Conservation (phyloP, 495 filamentous ascomycete genomes). For the Podospora anserina region DNA sequence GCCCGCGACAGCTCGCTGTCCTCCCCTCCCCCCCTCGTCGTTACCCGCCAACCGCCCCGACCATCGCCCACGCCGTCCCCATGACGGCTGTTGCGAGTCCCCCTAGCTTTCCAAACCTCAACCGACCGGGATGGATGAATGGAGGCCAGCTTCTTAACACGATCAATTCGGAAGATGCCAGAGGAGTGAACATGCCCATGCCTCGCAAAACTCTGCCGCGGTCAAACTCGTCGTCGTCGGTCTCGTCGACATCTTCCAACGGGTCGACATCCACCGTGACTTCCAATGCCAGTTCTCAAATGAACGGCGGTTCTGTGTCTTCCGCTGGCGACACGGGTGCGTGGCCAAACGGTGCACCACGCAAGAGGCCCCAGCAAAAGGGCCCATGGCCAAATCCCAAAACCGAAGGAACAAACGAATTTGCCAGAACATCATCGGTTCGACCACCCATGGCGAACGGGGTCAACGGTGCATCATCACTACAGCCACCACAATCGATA, state of each 20-base stretch:
- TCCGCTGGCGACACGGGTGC: slow-evolving; percentile 42
- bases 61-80: slow-evolving; percentile 29
- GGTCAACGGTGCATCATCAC: slow-evolving; percentile 60
- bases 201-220: slow-evolving; percentile 80
- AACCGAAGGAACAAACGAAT: slow-evolving; percentile 42
- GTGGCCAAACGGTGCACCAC: slow-evolving; percentile 52
- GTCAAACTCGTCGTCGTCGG: slow-evolving; percentile 83
- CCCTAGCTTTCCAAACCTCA: slow-evolving; percentile 74
- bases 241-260: slow-evolving; percentile 64
- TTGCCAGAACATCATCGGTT: slow-evolving; percentile 40
- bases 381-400: slow-evolving; percentile 66
- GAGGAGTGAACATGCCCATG: slow-evolving; percentile 72
- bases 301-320: slow-evolving; percentile 27
- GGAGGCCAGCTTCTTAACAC: slow-evolving; percentile 71
- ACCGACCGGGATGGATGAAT: slow-evolving; percentile 67
- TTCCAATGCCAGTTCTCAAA: slow-evolving; percentile 30
- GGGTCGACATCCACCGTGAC: slow-evolving; percentile 59
- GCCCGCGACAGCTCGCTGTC: slow-evolving; percentile 21
- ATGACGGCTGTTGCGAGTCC: slow-evolving; percentile 99
- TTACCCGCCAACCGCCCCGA: neutral
- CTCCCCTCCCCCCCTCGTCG: slow-evolving; percentile 26
- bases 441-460: slow-evolving; percentile 51
- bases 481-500: slow-evolving; percentile 66
- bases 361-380: slow-evolving; percentile 63
- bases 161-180: slow-evolving; percentile 82